phyloP scores from a whole-genome alignment of 1,139 yeast genomes.

The Hemisphaericaspora lyxosophila region DNA sequence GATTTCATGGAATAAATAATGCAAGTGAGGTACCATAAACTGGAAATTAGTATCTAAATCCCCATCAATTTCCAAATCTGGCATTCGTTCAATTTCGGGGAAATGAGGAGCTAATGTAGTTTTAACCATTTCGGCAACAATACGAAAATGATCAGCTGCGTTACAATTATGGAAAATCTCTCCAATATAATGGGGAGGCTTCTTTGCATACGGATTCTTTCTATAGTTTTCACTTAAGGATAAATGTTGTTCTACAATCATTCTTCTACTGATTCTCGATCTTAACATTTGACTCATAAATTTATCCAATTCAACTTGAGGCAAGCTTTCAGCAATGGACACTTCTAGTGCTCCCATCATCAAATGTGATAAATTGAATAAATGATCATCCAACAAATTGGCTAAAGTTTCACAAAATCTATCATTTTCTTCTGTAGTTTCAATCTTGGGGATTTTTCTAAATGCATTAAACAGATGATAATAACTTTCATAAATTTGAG shows the following conservation, averaged over 20 bases:
- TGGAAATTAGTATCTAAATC: slow-evolving; percentile 63
- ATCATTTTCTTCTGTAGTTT: slow-evolving; percentile 70
- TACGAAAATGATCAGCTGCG: slow-evolving; percentile 63
- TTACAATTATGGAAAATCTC: slow-evolving; percentile 80
- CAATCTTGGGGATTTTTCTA: slow-evolving; percentile 67
- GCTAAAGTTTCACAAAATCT: slow-evolving; percentile 64
- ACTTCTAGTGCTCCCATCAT: slow-evolving; percentile 93
- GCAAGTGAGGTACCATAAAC: slow-evolving; percentile 82
- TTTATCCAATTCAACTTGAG: slow-evolving; percentile 62
- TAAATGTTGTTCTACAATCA: slow-evolving; percentile 87
- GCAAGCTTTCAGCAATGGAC: slow-evolving; percentile 60
- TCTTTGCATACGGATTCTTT: slow-evolving; percentile 41
- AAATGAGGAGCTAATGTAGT: slow-evolving; percentile 46
- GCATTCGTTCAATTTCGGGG: slow-evolving; percentile 62
- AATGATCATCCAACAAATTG: slow-evolving; percentile 70
- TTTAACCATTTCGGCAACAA: slow-evolving; percentile 51
- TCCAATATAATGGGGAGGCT: slow-evolving; percentile 74
- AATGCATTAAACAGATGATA: slow-evolving; percentile 84
- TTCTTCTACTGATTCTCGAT: slow-evolving; percentile 84
- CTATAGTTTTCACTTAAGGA: slow-evolving; percentile 68
- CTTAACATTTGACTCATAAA: slow-evolving; percentile 76
- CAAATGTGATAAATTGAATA: slow-evolving; percentile 77
- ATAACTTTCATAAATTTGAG: slow-evolving; percentile 85
- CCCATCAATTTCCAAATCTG: slow-evolving; percentile 74
- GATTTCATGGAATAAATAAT: slow-evolving; percentile 82